Evolutionary conservation across 768 basidiomycete species (phyloP).

Genomic region (Termitomyces eurrhizus): DNA sequence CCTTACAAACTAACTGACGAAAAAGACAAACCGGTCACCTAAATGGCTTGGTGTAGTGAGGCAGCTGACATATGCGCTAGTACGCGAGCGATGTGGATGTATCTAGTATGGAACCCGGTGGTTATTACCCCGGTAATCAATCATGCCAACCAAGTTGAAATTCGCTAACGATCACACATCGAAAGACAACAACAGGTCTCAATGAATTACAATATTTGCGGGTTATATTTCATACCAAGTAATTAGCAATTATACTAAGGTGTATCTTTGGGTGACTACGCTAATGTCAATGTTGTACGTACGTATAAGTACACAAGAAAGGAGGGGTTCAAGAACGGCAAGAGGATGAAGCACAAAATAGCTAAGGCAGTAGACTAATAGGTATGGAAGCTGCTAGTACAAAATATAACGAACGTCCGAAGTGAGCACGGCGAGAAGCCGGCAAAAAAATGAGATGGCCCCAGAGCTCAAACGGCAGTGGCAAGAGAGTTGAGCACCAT

Average conservation of each 20-base stretch:
- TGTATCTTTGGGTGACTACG: not conserved
- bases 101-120: not conserved
- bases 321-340: not conserved
- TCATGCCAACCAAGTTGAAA: not conserved
- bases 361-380: not conserved
- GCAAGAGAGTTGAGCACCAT: not conserved
- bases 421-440: not conserved
- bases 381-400: not conserved
- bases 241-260: not conserved
- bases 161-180: no score
- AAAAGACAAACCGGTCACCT: not conserved
- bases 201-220: not conserved
- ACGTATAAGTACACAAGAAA: not conserved
- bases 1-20: not conserved
- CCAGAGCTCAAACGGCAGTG: not conserved
- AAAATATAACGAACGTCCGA: not conserved
- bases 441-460: not conserved
- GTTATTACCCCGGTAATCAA: not conserved
- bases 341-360: not conserved
- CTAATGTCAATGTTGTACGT: not conserved
- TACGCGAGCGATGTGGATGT: not conserved
- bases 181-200: not conserved
- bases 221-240: not conserved
- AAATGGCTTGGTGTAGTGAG: not conserved
- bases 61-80: not conserved